Evolutionary conservation across 345 rosid genomes (phyloP), one percentile per base, ranked within the genome.

Genomic region (Sonneratia alba): DNA sequence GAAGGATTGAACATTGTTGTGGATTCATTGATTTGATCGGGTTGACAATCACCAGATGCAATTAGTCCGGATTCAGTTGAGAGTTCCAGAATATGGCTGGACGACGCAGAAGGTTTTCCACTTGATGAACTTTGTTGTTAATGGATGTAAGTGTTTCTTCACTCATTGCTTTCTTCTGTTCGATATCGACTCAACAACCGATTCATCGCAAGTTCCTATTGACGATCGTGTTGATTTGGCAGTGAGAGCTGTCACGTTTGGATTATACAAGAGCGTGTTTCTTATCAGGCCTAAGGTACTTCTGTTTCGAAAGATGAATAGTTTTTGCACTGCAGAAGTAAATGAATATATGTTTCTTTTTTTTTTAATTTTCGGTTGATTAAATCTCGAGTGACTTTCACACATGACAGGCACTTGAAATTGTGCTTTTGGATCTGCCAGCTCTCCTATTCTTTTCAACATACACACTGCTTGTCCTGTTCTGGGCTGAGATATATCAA

Each of bases 61-160:
- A 84, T 82, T 94, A 71, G 78, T 81, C 3, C 84, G 96, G 62
- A 93, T 93, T 74, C 94, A 89, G 71, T 65, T 87, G 79, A 86
- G 98, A 83, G 96, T 94, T 69, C 93, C 98, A 1, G 94, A 94
- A 63, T 94, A 84, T 71, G 97, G 98, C 13, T 94, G 98, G 98
- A 94, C 97, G 3, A 89, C 96, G 14, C 98, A 94, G 79, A 91
- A 94, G 79, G 90, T 91, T 76, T 94, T 94, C 82, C 98, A 94
- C 77, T 81, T 91, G 77, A 88, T 94, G 91, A 91, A 94, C 81
- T 89, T 91, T 73, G 27, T 91, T 67, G 98, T 94, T 59, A 94
- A 94, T 36, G 97, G 93, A 83, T 85, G 97, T 93, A 36, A 72
- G 87, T 69, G 10, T 74, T 32, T 21, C 71, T 14, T 27, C 14